Evolutionary conservation across 495 filamentous ascomycete genomes (phyloP), one percentile per base, ranked within the genome.

Genomic region (Penicillium odoratum): DNA sequence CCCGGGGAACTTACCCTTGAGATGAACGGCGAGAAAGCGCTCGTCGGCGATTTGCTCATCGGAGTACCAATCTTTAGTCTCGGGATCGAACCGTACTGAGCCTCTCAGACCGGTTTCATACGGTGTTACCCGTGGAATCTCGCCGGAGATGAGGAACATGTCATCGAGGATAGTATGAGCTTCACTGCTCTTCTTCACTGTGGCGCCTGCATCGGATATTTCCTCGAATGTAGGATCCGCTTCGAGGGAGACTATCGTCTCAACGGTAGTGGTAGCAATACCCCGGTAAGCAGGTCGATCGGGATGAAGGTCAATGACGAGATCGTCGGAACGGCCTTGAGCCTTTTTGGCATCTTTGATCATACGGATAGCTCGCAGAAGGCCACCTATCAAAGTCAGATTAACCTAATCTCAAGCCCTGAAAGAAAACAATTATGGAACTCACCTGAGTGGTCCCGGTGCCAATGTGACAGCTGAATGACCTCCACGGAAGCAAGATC

Each of bases 381-480:
- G 79, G 13, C 83, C 83, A 25, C 83, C 81, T 78, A 26, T 7
- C 7, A 11, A 0, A 18, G 26, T 67, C 46, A 70, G 54, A 51
- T 33, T 34, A 3, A 45, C 10, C 13, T 8, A 8, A n/a, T 3
- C 10, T 7, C n/a, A n/a, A 13, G 21, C 10, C 31, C 29, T 18
- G 9, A 7, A 53, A 30, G 18, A 5, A 7, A 10, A 26, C 31
- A 28, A 15, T 2, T 1, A 29, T 16, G 7, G 6, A 42, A 29
- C 65, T 21, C 31, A 75, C 75, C 79, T 43, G 77, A 81, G 64
- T 87, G 84, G 57, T 87, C 84, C 28, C 83, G 80, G 72, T 87
- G 84, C 83, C 83, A 87, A 58, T 87, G 84, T 6, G 78, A 95
- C 0, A 96, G 83, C 63, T 93, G 90, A 9, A 96, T 74, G 36